Conservation (phyloP, 2,329 filamentous ascomycete species). For the Talaromyces sp. region DNA sequence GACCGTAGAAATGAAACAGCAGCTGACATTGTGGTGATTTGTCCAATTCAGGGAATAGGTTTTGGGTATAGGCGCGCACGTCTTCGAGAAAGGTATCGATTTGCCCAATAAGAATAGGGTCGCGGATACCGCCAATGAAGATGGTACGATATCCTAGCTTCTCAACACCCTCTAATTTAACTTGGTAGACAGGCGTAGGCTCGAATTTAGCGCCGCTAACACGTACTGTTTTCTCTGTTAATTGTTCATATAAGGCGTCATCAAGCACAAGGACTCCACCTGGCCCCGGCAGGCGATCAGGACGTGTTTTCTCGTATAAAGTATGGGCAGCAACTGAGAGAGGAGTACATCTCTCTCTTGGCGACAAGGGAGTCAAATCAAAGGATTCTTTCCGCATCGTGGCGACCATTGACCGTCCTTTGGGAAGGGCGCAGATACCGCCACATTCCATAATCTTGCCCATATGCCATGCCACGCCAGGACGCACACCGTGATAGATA, state of each 20-base stretch:
- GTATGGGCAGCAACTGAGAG: slow-evolving; percentile 53
- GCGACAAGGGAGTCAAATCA: slow-evolving; percentile 45
- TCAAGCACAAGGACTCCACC: slow-evolving; percentile 49
- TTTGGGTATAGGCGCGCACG: slow-evolving; percentile 29
- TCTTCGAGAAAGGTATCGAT: slow-evolving; percentile 35
- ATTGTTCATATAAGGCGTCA: slow-evolving; percentile 43
- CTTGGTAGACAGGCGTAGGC: slow-evolving; percentile 36
- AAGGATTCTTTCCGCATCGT: slow-evolving; percentile 48
- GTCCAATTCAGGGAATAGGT: slow-evolving; percentile 21
- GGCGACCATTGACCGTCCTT: slow-evolving; percentile 42
- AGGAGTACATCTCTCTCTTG: slow-evolving; percentile 45
- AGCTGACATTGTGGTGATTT: slow-evolving; percentile 34
- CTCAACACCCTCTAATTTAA: slow-evolving; percentile 51
- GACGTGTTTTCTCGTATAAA: slow-evolving; percentile 54
- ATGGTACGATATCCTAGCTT: slow-evolving; percentile 45
- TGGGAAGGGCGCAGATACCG: slow-evolving; percentile 47
- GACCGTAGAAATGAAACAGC: slow-evolving; percentile 48
- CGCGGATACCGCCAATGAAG: slow-evolving; percentile 47
- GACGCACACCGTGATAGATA: slow-evolving; percentile 28
- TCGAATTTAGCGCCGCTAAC: slow-evolving; percentile 42
- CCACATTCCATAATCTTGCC: slow-evolving; percentile 40
- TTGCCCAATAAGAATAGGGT: slow-evolving; percentile 48
- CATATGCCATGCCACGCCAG: slow-evolving; percentile 49
- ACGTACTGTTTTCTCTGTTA: slow-evolving; percentile 41
- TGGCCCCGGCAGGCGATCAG: slow-evolving; percentile 51